Evolutionary conservation across 2,329 filamentous ascomycete genomes (phyloP).

Genomic region (Penicillium sp.): DNA sequence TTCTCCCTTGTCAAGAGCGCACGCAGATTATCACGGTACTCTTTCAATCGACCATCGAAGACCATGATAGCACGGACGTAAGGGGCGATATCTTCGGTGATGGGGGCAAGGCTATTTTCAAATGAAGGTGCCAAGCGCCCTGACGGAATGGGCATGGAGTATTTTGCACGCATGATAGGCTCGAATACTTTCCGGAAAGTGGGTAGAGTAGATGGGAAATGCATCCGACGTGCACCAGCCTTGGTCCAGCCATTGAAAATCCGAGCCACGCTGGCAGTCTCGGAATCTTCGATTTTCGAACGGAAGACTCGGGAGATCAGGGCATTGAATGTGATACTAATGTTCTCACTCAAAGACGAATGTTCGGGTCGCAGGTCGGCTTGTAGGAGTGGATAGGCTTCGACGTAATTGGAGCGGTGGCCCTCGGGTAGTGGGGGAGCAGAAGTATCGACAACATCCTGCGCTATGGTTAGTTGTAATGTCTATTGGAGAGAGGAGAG

Average conservation of each 20-base stretch:
- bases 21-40: constrained; percentile 60
- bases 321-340: constrained; percentile 32
- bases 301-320: constrained; percentile 27
- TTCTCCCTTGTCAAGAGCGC: constrained; percentile 56
- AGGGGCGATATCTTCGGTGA: constrained; percentile 76
- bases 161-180: constrained; percentile 44
- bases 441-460: constrained; percentile 59
- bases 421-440: constrained; percentile 55
- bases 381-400: constrained; percentile 53
- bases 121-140: constrained; percentile 61
- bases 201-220: constrained; percentile 28
- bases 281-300: constrained; percentile 16
- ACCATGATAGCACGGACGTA: constrained; percentile 82
- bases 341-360: constrained; percentile 32
- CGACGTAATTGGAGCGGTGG: constrained; percentile 52
- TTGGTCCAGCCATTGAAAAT: constrained; percentile 27
- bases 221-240: constrained; percentile 8
- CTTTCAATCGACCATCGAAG: constrained; percentile 67
- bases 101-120: constrained; percentile 62
- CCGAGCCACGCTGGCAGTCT: constrained; percentile 27
- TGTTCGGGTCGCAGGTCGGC: constrained; percentile 48
- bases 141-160: constrained; percentile 30
- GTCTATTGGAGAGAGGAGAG: background rate
- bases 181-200: constrained; percentile 50
- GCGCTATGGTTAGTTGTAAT: constrained; percentile 19